Base-by-base conservation (phyloP, 345 rosid species). In the Salix dunnii region DNA sequence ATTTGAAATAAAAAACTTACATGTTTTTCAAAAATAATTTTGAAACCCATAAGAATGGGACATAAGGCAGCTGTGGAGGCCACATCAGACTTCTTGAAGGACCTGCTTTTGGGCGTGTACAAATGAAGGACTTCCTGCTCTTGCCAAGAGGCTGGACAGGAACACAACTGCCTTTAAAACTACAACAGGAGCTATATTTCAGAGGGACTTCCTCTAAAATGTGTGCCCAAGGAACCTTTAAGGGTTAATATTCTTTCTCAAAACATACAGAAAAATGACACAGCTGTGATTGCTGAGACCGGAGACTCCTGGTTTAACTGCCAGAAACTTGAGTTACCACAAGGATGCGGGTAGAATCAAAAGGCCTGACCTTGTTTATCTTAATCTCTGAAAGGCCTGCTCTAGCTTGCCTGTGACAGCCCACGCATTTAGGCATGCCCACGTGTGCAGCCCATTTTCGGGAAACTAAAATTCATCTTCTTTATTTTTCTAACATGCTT, bases 271-370 rank as follows among this genome's bases (percentile, higher is more conserved):
- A 81, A 74, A 14, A 48, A 31, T 7, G 70, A 80, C 65, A 82
- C 82, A 0, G 78, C 88, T 2, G 78, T 81, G 61, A 79, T 83
- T n/a, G 85, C 86, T 18, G 86, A 85, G 81, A 78, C 86, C 0
- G 86, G 88, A 17, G 86, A 83, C 49, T 85, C 84, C 20, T 86
- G 84, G 85, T 81, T 81, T 66, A 76, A 74, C 43, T 78, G 83
- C 72, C 86, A 81, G 76, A 83, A 86, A 51, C 82, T 83, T 51
- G 72, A 81, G 67, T 70, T 83, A 68, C 84, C 84, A 11, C 35
- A 79, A 61, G 84, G 86, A 55, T 86, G 85, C 14, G 83, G 85
- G 86, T 83, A 77, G 85, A 18, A 25, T 64, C 58, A 7, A 35
- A 21, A 10, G 61, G 14, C 16, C 35, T 8, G 13, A 17, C 9